Conservation (phyloP, 345 rosid genomes). For the Clarkia xantiana region DNA sequence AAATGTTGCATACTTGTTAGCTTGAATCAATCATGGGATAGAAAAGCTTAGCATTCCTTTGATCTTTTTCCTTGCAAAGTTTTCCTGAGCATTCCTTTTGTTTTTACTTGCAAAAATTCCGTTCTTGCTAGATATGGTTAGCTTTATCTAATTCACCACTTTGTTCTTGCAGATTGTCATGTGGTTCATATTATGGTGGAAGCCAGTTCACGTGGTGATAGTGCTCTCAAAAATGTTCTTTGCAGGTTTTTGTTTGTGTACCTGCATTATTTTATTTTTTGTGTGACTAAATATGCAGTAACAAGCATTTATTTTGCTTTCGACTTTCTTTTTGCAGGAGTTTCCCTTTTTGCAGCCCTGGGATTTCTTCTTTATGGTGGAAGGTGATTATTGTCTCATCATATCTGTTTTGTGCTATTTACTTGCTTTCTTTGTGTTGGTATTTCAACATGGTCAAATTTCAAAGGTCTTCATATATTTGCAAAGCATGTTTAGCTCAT, state of each 20-base stretch:
- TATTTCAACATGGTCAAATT: not conserved
- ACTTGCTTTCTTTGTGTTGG: constrained; percentile 1
- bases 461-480: not conserved
- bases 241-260: constrained; percentile 33
- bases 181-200: constrained; percentile 83
- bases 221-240: constrained; percentile 73
- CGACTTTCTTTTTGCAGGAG: constrained; percentile 28
- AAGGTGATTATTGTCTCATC: constrained; percentile 34
- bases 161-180: constrained; percentile 39
- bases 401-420: not conserved
- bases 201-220: constrained; percentile 35
- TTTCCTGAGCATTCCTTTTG: no score
- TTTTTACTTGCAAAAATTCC: no score
- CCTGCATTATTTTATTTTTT: not conserved
- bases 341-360: constrained; percentile 69
- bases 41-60: no score
- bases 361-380: constrained; percentile 89
- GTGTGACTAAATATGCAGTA: not conserved
- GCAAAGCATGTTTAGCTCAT: no score
- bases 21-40: no score
- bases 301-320: constrained; percentile 9
- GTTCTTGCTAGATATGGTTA: no score
- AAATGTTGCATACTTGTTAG: no score
- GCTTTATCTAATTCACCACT: no score
- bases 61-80: no score